Evolutionary conservation across 202 grass and related monocot species (phyloP), one percentile per base, ranked within the genome.

Genomic region (Cymbopogon flexuosus): DNA sequence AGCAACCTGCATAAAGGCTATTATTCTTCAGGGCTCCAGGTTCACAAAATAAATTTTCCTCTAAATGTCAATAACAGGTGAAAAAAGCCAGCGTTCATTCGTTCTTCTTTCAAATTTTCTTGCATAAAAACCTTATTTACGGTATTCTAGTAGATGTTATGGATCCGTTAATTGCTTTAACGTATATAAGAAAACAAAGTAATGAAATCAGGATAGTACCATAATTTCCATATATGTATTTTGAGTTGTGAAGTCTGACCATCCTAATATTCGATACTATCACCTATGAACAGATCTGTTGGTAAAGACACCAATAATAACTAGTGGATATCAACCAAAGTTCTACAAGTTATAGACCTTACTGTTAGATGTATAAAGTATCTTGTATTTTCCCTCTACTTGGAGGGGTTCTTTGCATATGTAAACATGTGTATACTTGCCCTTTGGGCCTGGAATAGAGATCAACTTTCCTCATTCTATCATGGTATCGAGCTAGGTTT

Each of bases 1-100:
- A 97, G 86, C 57, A 97, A 88, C 87, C 94, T 97, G 86, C 58
- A 89, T 57, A 75, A 24, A 66, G 58, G 18, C 49, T 36, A 27
- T 14, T 58, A 62, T 33, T 35, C 35, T 73, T 31, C 68, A 59
- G 54, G 71, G 23, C 39, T 77, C 33, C 43, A 65, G 41, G 65
- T 36, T 82, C 58, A 79, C 14, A 68, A 73, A 73, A 70, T 75
- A 59, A 72, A 64, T 12, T 24, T 61, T 10, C 29, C 46, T 77
- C 36, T 14, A 59, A 43, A 58, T 69, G 59, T 57, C 5, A 82
- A 65, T 67, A 81, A 58, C 58, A 3, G 51, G 83, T 59, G 18
- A 83, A 73, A 77, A 88, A 78, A 37, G 41, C n/a, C 14, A 89
- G 19, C 5, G n/a, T 37, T 71, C n/a, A 29, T 78, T 24, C 5